Evolutionary conservation across 345 rosid species (phyloP), one percentile per base, ranked within the genome.

Genomic region (Populus alba): DNA sequence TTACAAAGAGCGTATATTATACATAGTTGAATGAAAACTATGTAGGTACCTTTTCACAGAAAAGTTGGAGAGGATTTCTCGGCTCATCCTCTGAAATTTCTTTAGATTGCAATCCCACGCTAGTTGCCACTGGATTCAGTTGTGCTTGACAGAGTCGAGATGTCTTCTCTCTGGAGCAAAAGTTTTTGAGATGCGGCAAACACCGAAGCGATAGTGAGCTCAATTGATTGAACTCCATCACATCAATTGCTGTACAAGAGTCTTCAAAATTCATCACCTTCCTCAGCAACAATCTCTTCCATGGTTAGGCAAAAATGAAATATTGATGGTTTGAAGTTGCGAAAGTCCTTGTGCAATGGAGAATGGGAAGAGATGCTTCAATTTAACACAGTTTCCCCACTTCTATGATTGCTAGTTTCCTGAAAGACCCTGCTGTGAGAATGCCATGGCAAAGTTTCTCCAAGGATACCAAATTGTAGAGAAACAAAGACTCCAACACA

Each of bases 361-460:
- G n/a, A 75, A 68, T 12, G 81, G 67, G 75, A 82, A 75, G 22
- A 86, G 16, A 11, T 68, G 57, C 74, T 61, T 78, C 79, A 84
- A 66, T 20, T 33, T 65, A 29, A 55, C 9, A 66, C 86, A 82
- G 7, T 29, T 29, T n/a, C 68, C 2, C 63, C 33, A 81, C 77
- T 13, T 53, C 73, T 39, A 80, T 8, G 17, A 12, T 70, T 38
- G 31, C 67, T 45, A 85, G 51, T 5, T 70, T 53, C 7, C 23
- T 2, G 18, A 86, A 82, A 10, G 81, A 72, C 9, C 65, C 20
- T 8, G 18, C 10, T 2, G 2, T 5, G 1, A 75, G 71, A 15
- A 3, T 47, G 11, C 82, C 83, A 13, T n/a, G 6, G 5, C 62
- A 80, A 35, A 85, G 68, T 66, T 80, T 67, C 73, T 77, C 80